Percentiles rank a stretch among this genome's conserved stretches.
phyloP scores from a whole-genome alignment of 441 rosid genomes.

The Pelargonium citronellum region DNA sequence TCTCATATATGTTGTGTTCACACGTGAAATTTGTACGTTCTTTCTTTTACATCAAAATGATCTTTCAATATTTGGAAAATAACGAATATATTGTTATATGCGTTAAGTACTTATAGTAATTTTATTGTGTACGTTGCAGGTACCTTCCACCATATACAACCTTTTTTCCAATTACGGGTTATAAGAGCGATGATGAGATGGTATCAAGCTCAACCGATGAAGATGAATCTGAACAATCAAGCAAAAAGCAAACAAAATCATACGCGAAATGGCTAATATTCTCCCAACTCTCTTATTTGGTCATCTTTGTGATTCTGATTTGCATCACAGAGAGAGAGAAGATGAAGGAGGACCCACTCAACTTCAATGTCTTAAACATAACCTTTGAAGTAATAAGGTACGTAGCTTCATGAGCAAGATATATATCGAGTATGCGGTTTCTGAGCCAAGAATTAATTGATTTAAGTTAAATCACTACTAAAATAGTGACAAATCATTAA shows the following conservation, averaged over 20 bases:
- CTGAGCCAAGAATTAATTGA: too few species aligned
- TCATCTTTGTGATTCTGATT: constrained; percentile 37
- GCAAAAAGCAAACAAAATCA: background rate
- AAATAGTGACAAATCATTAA: too few species aligned
- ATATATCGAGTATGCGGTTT: background rate
- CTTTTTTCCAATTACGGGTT: constrained; percentile 23
- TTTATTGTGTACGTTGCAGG: constrained; percentile 16
- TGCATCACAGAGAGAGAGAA: constrained; percentile 46
- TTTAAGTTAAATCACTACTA: too few species aligned
- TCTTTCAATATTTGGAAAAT: background rate
- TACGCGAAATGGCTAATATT: constrained; percentile 22
- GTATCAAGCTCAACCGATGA: background rate
- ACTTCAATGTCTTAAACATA: constrained; percentile 45
- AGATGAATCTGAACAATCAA: background rate
- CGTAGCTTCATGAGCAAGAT: background rate
- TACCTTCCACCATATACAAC: constrained; percentile 40
- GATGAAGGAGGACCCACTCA: constrained; percentile 52
- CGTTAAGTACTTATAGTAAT: too few species aligned
- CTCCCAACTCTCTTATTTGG: constrained; percentile 42
- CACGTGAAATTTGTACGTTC: background rate
- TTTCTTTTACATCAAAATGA: too few species aligned
- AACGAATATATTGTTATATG: too few species aligned
- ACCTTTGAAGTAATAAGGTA: constrained; percentile 57
- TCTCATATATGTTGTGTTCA: background rate
- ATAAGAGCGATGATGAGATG: background rate